Evolutionary conservation across 129 eudicot genomes (phyloP), one percentile per base, ranked within the genome.

Genomic region (Lactuca sativa): DNA sequence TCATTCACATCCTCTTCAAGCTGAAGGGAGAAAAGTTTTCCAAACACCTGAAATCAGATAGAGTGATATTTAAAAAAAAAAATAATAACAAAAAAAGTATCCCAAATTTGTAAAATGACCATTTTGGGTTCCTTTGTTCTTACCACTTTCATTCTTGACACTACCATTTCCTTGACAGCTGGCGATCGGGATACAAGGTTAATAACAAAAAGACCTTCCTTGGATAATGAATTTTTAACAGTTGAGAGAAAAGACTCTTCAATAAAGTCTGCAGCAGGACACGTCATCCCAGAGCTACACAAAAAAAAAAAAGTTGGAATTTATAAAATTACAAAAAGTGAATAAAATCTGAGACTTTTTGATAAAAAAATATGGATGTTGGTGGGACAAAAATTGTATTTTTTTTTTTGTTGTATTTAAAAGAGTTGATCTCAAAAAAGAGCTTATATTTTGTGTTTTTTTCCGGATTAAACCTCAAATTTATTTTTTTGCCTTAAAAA

Each of bases 1-100:
- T 87, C 99, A 72, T 90, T 89, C 15, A 89, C 90, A 74, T 93
- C 99, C 78, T 90, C 92, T 74, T 90, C 90, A 9, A 90, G 95
- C 77, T 87, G 81, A 64, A 93, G 95, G 64, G 37, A 71, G 65
- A 76, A 93, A 47, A 90, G 76, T 72, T 82, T 77, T 69, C 82
- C 64, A 40, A 93, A 90, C 21, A 93, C 96, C 98, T 93, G 92
- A 68, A 82, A 77, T n/a, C 15, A 72, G 10, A 10, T 12, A 12
- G 2, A 25, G 30, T 0, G 30, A 25, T 25, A 25, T 25, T 25
- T 25, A 25, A 25, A 25, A 52, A 21, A 21, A 21, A 21, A 0
- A 47, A 53, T 0, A 32, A 41, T n/a, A 51, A 70, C 21, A 14
- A 13, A 71, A 56, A 63, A 63, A 40, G 6, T 2, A 58, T 14